Base-by-base conservation (phyloP, 495 filamentous ascomycete species). In the Penicillium atrosanguineum region DNA sequence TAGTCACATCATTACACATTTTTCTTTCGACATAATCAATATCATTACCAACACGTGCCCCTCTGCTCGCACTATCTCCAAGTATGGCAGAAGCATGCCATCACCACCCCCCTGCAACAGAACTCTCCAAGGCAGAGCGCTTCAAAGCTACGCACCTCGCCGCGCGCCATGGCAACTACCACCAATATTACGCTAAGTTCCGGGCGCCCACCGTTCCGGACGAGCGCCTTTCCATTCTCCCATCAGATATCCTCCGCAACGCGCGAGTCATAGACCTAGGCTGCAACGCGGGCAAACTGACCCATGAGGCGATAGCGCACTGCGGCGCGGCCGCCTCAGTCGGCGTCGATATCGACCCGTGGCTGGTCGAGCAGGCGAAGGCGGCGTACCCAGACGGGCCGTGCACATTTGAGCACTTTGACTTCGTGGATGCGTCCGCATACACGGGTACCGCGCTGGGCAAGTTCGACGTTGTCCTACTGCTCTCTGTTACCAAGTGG, bases 361-460 rank as follows among this genome's bases (percentile, higher is more conserved):
- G 64, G 64, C 56, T 67, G 50, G 38, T 67, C 53, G 57, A 63
- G 31, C 63, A 65, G 46, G 63, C 63, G 46, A 65, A 63, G 41
- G 63, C 48, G 20, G 41, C 63, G 15, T 65, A 63, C 55, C 63
- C 63, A 37, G 54, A 65, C 26, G 63, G 63, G 40, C 60, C 60
- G 3, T 65, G 57, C 49, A 65, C 63, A 54, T 65, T 65, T 44
- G 60, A 65, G 57, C 60, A 65, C 52, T 65, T 65, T 59, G 60
- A 63, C 43, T 73, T 77, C 41, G 76, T 75, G 52, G 84, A 85
- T 56, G 79, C 80, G 18, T 78, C 76, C 15, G 72, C 79, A 60
- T 87, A 60, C 56, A 82, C 69, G 7, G 71, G 72, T 36, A 69
- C 67, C 9, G 63, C 63, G 42, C 50, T 60, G 52, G 63, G 63